phyloP scores from a whole-genome alignment of 2,329 filamentous ascomycete genomes.

The Hymenotorrendiella dingleyae region DNA sequence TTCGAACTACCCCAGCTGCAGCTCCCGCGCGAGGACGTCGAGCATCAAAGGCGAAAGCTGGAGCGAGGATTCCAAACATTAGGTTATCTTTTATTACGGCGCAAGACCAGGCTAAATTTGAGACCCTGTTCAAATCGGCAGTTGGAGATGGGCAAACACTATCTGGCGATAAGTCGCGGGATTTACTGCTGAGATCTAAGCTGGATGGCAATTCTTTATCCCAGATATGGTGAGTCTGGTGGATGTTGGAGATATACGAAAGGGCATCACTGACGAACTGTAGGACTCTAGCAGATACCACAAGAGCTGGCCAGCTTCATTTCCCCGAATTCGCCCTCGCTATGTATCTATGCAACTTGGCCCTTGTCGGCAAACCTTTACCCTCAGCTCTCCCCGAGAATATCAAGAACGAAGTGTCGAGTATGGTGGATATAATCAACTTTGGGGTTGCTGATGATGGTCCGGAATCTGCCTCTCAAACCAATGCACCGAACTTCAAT shows the following conservation, averaged over 20 bases:
- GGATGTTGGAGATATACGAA: conserved; percentile 2
- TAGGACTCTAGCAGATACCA: conserved; percentile 90
- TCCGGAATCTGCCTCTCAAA: conserved; percentile 43
- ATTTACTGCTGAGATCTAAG: conserved; percentile 82
- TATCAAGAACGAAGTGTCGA: conserved; percentile 93
- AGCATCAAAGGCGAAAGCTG: conserved; percentile 47
- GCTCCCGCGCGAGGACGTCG: conserved; percentile 38
- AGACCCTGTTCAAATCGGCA: conserved; percentile 94
- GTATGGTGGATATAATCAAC: conserved; percentile 99
- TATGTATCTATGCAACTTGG: conserved; percentile 97
- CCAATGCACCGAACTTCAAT: conserved; percentile 68
- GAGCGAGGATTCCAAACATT: conserved; percentile 85
- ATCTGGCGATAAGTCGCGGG: conserved; percentile 86
- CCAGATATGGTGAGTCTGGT: conserved; percentile 73
- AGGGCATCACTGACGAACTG: conserved; percentile 17
- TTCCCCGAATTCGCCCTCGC: conserved; percentile 97
- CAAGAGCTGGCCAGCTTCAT: conserved; percentile 89
- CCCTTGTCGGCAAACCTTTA: conserved; percentile 77
- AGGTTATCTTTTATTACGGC: conserved; percentile 93
- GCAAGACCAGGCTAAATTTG: conserved; percentile 91
- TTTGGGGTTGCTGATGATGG: conserved; percentile 80
- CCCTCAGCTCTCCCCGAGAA: conserved; percentile 72
- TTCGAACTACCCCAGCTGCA: conserved; percentile 45
- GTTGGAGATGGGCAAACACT: conserved; percentile 79
- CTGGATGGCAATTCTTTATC: conserved; percentile 82